phyloP scores from a whole-genome alignment of 139 green algal species.

The Auxenochlorella pyrenoidosa region DNA sequence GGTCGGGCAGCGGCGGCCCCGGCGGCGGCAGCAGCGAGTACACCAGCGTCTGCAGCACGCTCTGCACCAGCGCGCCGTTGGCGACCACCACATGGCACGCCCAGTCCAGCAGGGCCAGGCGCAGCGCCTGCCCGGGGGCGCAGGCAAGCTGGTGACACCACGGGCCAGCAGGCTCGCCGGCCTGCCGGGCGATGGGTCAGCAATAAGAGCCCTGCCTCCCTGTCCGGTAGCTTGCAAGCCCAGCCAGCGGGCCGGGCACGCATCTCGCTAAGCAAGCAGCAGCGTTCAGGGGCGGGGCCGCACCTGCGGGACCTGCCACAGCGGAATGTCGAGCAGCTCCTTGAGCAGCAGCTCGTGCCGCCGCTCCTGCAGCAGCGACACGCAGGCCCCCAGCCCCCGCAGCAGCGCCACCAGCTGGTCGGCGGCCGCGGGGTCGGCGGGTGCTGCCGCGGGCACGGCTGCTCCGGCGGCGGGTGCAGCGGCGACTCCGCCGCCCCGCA shows the following conservation, averaged over 20 bases:
- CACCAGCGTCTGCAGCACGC: slow-evolving; percentile 62
- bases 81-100: slow-evolving; percentile 70
- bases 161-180: no score
- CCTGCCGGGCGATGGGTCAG: no score
- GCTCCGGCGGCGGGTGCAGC: not conserved
- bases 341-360: slow-evolving; percentile 54
- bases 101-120: slow-evolving; percentile 64
- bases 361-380: slow-evolving; percentile 51
- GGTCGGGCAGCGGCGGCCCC: slow-evolving; percentile 18
- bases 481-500: not conserved
- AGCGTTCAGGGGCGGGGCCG: no score
- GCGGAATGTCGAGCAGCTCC: slow-evolving; percentile 61
- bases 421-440: not conserved
- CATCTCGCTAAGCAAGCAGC: no score
- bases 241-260: no score
- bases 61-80: slow-evolving; percentile 69
- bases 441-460: not conserved
- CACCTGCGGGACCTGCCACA: slow-evolving; percentile 66
- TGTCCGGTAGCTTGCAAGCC: no score
- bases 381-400: slow-evolving; percentile 32
- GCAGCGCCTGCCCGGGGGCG: slow-evolving; percentile 47
- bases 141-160: no score
- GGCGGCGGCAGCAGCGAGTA: slow-evolving; percentile 66
- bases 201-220: no score
- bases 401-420: slow-evolving; percentile 49